Evolutionary conservation across 371 early-diverging fungal species (phyloP).

Genomic region (Gilbertella persicaria): DNA sequence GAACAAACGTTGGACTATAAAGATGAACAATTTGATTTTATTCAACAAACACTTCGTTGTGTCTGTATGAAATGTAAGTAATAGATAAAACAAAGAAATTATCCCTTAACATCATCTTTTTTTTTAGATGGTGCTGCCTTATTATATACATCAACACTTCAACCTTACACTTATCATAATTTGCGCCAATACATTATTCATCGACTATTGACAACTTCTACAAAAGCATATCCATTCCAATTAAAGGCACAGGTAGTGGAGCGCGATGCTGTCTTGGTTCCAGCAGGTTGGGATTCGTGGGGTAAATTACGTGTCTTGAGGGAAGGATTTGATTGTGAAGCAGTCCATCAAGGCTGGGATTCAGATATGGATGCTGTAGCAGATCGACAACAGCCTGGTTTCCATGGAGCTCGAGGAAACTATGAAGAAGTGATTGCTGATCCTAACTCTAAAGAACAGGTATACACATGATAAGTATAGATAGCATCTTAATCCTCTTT

Average conservation of each 20-base stretch:
- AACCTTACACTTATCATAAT: slow-evolving; percentile 75
- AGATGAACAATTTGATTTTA: slow-evolving; percentile 94
- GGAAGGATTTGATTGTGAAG: slow-evolving; percentile 74
- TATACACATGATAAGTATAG: slow-evolving; percentile 2
- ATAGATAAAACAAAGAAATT: not conserved
- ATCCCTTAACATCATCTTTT: too few relatives aligned
- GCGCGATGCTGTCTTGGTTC: slow-evolving; percentile 85
- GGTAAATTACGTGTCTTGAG: slow-evolving; percentile 78
- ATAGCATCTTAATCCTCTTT: slow-evolving; percentile 10
- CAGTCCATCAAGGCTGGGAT: slow-evolving; percentile 61
- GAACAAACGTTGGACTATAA: slow-evolving; percentile 86
- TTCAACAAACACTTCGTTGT: slow-evolving; percentile 91
- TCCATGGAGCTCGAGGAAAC: slow-evolving; percentile 40
- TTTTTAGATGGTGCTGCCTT: slow-evolving; percentile 87
- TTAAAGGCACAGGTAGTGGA: slow-evolving; percentile 81
- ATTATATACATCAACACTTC: slow-evolving; percentile 86
- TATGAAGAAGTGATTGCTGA: slow-evolving; percentile 47
- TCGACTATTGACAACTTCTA: slow-evolving; percentile 57
- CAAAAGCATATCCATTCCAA: slow-evolving; percentile 55
- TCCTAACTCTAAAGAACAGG: slow-evolving; percentile 44
- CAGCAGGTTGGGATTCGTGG: slow-evolving; percentile 93
- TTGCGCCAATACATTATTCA: slow-evolving; percentile 88
- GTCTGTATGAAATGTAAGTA: slow-evolving; percentile 87
- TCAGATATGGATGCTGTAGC: slow-evolving; percentile 35
- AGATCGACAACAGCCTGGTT: slow-evolving; percentile 32